phyloP scores from a whole-genome alignment of 2,329 filamentous ascomycete genomes.

The Ophiostoma ips region DNA sequence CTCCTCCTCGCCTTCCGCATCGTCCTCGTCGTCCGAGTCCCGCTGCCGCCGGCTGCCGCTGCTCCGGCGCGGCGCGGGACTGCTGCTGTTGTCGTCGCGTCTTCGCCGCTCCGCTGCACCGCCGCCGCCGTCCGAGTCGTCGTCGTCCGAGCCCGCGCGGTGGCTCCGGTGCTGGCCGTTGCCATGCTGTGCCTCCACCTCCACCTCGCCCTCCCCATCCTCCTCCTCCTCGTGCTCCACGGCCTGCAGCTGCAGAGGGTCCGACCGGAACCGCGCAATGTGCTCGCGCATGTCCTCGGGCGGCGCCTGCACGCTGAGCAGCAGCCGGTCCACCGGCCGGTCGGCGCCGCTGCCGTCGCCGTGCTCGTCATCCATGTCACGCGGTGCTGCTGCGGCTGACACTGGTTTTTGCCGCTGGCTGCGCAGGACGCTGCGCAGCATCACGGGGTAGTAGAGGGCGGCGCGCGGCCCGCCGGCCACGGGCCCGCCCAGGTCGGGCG shows the following conservation, averaged over 20 bases:
- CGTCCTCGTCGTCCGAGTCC: conserved; percentile 17
- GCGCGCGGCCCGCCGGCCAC: conserved; percentile 39
- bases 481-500: conserved; percentile 16
- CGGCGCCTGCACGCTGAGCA: conserved; percentile 41
- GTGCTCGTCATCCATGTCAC: conserved; percentile 25
- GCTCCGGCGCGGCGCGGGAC: conserved; percentile 5
- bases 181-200: conserved; percentile 5
- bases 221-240: conserved; percentile 20
- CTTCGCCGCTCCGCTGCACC: background rate
- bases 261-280: conserved; percentile 37
- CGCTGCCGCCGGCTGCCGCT: conserved; percentile 7
- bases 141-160: conserved; percentile 2
- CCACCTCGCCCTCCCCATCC: conserved; percentile 15
- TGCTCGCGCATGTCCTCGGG: conserved; percentile 37
- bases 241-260: conserved; percentile 36
- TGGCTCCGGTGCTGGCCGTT: background rate
- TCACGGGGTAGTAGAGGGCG: conserved; percentile 54
- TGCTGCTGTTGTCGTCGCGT: conserved; percentile 11
- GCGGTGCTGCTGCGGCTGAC: conserved; percentile 18
- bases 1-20: conserved; percentile 35
- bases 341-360: conserved; percentile 17
- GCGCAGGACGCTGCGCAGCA: conserved; percentile 48
- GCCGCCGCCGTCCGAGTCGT: background rate
- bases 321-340: conserved; percentile 40
- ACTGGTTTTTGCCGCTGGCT: conserved; percentile 47